Percentiles rank a stretch among this genome's conserved stretches.
Evolutionary conservation across 805 yeast genomes (phyloP).

Genomic region (Candida sonorensis): DNA sequence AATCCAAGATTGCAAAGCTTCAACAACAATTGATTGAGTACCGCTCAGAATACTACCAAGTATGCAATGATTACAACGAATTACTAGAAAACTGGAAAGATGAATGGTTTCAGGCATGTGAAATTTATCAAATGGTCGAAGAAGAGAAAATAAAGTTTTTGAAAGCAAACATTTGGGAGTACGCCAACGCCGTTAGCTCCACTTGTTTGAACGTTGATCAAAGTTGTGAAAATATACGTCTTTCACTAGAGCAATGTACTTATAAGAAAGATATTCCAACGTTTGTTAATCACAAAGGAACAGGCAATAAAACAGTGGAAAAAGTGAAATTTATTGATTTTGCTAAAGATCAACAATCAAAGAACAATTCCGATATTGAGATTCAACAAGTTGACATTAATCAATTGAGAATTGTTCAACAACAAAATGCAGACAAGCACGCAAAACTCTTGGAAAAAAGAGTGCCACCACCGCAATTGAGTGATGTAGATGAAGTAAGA

Average conservation of each 20-base stretch:
- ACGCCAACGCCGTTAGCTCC: constrained; percentile 65
- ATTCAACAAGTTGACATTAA: constrained; percentile 8
- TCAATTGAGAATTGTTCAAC: constrained; percentile 13
- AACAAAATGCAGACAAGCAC: constrained; percentile 3
- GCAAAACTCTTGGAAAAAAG: constrained; percentile 10
- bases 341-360: constrained; percentile 23
- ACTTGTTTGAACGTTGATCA: constrained; percentile 76
- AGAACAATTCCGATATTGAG: neutral
- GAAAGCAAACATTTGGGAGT: constrained; percentile 71
- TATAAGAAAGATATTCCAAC: constrained; percentile 49
- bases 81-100: constrained; percentile 56
- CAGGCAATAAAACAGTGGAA: constrained; percentile 55
- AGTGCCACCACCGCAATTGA: constrained; percentile 23
- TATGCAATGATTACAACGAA: constrained; percentile 47
- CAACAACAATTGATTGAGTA: constrained; percentile 33
- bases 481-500: constrained; percentile 20
- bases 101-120: constrained; percentile 65
- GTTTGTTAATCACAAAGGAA: constrained; percentile 49
- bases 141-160: constrained; percentile 64
- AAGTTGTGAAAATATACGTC: constrained; percentile 64
- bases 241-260: constrained; percentile 61
- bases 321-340: constrained; percentile 63
- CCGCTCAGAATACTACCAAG: constrained; percentile 51
- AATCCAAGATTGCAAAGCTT: constrained; percentile 46
- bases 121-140: constrained; percentile 60